Evolutionary conservation across 2,329 filamentous ascomycete genomes (phyloP).

Genomic region (Phialophora macrospora): DNA sequence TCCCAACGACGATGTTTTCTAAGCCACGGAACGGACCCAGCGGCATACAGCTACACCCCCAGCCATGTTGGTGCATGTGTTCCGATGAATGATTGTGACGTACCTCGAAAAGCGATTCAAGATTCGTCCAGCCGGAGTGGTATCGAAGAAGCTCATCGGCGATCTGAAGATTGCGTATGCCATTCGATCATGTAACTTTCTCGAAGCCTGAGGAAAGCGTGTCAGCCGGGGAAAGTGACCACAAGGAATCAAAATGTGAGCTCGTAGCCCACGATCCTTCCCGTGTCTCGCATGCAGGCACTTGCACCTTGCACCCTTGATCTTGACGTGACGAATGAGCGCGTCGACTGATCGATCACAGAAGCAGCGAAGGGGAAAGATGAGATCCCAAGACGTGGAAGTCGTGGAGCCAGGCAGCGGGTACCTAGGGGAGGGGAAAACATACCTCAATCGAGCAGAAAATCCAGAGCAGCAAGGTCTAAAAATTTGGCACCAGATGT

Average conservation of each 20-base stretch:
- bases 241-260: constrained; percentile 20
- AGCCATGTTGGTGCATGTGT: neutral
- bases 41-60: neutral
- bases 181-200: constrained; percentile 97
- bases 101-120: constrained; percentile 94
- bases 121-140: constrained; percentile 93
- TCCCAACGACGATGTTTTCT: neutral
- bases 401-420: neutral
- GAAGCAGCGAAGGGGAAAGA: neutral
- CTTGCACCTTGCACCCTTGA: neutral
- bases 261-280: neutral
- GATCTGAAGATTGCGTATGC: constrained; percentile 95
- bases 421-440: constrained; percentile 13
- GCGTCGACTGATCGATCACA: neutral
- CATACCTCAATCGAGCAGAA: constrained; percentile 97
- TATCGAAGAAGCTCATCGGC: constrained; percentile 99
- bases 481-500: constrained; percentile 2
- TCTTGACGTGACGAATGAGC: constrained; percentile 4
- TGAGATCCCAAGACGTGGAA: neutral
- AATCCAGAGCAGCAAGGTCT: constrained; percentile 92
- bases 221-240: neutral
- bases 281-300: constrained; percentile 8
- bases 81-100: constrained; percentile 41
- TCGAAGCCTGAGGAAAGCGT: constrained; percentile 67
- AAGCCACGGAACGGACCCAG: neutral